Evolutionary conservation across 2,329 filamentous ascomycete species (phyloP).

Genomic region (Rosellinia necatrix): DNA sequence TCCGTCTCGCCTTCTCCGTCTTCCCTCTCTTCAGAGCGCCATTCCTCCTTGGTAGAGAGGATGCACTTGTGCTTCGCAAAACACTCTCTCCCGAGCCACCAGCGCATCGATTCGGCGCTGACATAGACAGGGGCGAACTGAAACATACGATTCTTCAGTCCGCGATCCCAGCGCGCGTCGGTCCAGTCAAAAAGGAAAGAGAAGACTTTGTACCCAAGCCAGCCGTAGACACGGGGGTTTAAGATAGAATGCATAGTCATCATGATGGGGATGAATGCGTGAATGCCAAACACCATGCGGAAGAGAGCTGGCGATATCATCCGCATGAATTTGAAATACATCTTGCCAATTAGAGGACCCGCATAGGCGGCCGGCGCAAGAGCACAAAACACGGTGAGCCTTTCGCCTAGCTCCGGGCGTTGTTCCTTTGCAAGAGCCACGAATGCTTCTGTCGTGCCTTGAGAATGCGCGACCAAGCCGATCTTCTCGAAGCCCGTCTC

Average conservation of each 20-base stretch:
- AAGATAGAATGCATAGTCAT: slow-evolving; percentile 77
- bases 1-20: slow-evolving; percentile 62
- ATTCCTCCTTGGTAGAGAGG: slow-evolving; percentile 74
- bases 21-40: slow-evolving; percentile 65
- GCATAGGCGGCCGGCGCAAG: slow-evolving; percentile 90
- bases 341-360: slow-evolving; percentile 80
- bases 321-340: slow-evolving; percentile 91
- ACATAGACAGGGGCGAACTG: slow-evolving; percentile 93
- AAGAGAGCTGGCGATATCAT: slow-evolving; percentile 78
- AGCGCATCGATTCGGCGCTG: slow-evolving; percentile 86
- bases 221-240: slow-evolving; percentile 72
- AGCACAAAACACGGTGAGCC: slow-evolving; percentile 87
- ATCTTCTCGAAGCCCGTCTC: slow-evolving; percentile 85
- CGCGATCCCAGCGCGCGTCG: slow-evolving; percentile 82
- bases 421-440: slow-evolving; percentile 90
- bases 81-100: slow-evolving; percentile 90
- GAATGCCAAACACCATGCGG: slow-evolving; percentile 83
- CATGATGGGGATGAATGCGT: slow-evolving; percentile 93
- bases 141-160: slow-evolving; percentile 80
- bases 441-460: slow-evolving; percentile 88
- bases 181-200: slow-evolving; percentile 89
- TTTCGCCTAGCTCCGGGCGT: slow-evolving; percentile 79
- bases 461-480: slow-evolving; percentile 83
- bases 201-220: slow-evolving; percentile 86
- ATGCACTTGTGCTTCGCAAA: slow-evolving; percentile 85